Evolutionary conservation across 1,284 basidiomycete genomes (phyloP).

Genomic region (Ceratobasidium sp.): DNA sequence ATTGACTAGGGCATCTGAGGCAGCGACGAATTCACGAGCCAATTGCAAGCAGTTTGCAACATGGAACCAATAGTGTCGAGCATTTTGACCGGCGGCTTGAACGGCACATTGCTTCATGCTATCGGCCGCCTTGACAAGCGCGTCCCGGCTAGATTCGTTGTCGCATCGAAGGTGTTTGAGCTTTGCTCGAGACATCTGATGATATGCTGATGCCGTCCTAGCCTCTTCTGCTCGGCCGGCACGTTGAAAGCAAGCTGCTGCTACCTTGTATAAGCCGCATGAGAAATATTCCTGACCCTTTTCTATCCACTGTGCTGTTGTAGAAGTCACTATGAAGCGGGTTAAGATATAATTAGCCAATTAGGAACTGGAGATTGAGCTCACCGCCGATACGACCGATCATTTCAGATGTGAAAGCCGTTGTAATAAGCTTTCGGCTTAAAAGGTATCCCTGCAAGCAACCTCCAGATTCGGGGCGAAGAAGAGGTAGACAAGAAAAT

Average conservation of each 20-base stretch:
- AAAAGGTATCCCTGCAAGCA: neutral
- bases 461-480: neutral
- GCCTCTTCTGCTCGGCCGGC: neutral
- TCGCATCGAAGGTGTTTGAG: conserved; percentile 14
- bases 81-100: neutral
- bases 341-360: neutral
- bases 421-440: neutral
- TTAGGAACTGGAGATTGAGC: neutral
- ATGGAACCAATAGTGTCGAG: conserved; percentile 18
- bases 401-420: neutral
- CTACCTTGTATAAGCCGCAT: conserved; percentile 15
- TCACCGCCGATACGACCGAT: neutral
- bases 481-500: too few species aligned
- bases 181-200: conserved; percentile 35
- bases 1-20: neutral
- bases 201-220: neutral
- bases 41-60: conserved; percentile 4
- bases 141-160: neutral
- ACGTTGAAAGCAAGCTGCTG: conserved; percentile 2
- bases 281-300: conserved; percentile 34
- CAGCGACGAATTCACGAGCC: neutral
- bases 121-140: neutral
- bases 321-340: neutral
- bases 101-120: neutral
- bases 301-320: conserved; percentile 10